These are phyloP conservation scores for Cenchrus americanus DNA, from an alignment of 176 grass and related monocot species.

Conservation along the genomic window DNA sequence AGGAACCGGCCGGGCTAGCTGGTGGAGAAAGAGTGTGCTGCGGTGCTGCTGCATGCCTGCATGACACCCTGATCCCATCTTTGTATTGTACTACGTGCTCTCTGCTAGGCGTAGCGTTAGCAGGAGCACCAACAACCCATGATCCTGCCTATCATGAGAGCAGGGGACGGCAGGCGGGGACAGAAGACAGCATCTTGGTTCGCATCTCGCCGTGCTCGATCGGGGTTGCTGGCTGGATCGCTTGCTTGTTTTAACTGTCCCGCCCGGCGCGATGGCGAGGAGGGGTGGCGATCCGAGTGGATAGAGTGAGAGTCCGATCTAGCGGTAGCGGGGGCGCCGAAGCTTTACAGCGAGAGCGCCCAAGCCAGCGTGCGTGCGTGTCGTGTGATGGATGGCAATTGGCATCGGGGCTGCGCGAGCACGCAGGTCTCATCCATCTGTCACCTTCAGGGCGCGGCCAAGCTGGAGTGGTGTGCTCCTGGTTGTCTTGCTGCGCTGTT, in stretches of 20 bases:
- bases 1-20: no score
- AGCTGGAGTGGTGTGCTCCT: background rate
- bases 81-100: background rate
- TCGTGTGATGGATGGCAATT: background rate
- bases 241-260: constrained; percentile 15
- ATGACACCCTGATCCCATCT: constrained; percentile 17
- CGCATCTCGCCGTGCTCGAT: background rate
- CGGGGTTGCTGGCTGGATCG: background rate
- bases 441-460: background rate
- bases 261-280: background rate
- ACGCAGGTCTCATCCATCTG: background rate
- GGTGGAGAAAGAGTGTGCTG: background rate
- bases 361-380: background rate
- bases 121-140: background rate
- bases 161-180: background rate
- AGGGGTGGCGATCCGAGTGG: background rate
- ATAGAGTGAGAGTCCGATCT: background rate
- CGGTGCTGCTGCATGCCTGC: background rate
- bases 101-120: background rate
- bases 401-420: background rate
- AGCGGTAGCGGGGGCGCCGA: background rate
- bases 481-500: background rate
- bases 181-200: background rate
- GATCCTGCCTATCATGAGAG: background rate
- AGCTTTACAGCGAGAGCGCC: constrained; percentile 9